These are phyloP conservation scores for Blastobotrys terrestris DNA, from an alignment of 805 yeast genomes.

Conservation along the genomic window DNA sequence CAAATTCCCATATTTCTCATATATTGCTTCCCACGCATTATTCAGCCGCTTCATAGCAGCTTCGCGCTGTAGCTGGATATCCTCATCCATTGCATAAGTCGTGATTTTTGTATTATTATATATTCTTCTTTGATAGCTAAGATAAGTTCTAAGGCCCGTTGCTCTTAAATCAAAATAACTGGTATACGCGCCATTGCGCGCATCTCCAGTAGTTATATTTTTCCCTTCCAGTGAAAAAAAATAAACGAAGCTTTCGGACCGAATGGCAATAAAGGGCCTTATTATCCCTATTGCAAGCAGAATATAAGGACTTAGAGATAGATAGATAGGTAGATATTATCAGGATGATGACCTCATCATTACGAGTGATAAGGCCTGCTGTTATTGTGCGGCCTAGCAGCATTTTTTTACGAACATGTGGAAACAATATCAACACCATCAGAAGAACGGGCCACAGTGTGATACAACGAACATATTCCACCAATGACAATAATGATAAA, in stretches of 20 bases:
- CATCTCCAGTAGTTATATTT: background rate
- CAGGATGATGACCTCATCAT: background rate
- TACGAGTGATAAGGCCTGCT: background rate
- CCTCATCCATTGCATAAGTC: conserved; percentile 1
- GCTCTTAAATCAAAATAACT: too few relatives aligned
- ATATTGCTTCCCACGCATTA: conserved; percentile 31
- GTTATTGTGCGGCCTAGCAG: background rate
- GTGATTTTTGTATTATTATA: too few relatives aligned
- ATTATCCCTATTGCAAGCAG: background rate
- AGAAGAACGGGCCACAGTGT: too few relatives aligned
- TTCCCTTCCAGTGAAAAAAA: background rate
- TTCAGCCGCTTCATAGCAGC: conserved; percentile 22
- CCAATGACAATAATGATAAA: background rate
- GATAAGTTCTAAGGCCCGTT: too few relatives aligned
- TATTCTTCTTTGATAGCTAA: too few relatives aligned
- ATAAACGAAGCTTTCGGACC: background rate
- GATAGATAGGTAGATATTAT: background rate
- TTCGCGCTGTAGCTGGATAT: conserved; percentile 5
- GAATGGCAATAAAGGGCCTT: too few relatives aligned
- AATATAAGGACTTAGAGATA: background rate
- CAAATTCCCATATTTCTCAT: conserved; percentile 28
- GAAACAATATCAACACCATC: too few relatives aligned
- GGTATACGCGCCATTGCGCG: too few relatives aligned
- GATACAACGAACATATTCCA: background rate
- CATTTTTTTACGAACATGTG: background rate